These are phyloP conservation scores for Eutrema heterophyllum DNA, from an alignment of 345 rosid species.

Conservation along the genomic window DNA sequence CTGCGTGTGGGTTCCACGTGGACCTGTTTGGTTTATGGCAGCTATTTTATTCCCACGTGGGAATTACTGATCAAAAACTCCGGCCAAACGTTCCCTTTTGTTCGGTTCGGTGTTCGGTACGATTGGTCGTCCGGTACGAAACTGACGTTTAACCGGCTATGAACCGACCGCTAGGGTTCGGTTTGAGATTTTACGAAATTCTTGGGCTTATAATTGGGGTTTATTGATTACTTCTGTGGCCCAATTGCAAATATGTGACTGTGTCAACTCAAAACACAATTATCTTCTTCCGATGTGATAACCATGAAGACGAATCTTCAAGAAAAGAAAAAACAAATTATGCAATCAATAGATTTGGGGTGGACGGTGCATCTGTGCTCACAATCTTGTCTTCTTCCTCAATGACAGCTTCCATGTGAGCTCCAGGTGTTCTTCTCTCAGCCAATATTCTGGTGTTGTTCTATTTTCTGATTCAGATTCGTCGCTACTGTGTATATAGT, in stretches of 20 bases:
- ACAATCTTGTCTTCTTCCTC: constrained; percentile 11
- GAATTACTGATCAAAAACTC: background rate
- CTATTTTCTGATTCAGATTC: background rate
- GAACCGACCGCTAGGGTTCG: background rate
- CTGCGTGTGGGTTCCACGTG: background rate
- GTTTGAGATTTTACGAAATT: background rate
- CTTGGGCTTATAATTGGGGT: background rate
- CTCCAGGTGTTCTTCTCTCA: constrained; percentile 10
- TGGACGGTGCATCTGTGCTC: background rate
- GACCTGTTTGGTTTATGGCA: constrained; percentile 7
- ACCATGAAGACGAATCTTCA: background rate
- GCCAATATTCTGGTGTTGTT: background rate
- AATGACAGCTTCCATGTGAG: constrained; percentile 6
- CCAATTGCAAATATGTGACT: background rate
- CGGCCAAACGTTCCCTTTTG: background rate
- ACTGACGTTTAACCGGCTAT: background rate
- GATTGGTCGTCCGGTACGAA: background rate
- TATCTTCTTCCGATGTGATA: constrained; percentile 6
- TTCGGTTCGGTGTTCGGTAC: background rate
- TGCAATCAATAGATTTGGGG: background rate
- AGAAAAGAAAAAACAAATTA: background rate
- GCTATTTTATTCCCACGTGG: constrained; percentile 19
- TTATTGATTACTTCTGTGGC: background rate
- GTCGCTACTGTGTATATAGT: background rate
- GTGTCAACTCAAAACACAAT: background rate